Evolutionary conservation across 768 basidiomycete genomes (phyloP).

Genomic region (Russula abietina): DNA sequence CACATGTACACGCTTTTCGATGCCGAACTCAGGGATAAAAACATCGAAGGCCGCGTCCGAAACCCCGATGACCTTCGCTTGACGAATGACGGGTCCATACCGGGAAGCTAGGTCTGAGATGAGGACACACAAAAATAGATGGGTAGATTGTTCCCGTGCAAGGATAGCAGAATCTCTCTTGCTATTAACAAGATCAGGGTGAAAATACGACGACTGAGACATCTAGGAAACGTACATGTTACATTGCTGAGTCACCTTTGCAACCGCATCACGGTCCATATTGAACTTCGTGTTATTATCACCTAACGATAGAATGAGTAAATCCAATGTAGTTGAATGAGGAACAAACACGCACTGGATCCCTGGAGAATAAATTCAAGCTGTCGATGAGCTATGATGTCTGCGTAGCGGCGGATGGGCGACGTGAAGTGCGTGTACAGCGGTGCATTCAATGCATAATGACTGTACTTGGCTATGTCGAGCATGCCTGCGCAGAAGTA

Average conservation of each 20-base stretch:
- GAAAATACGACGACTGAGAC: not conserved
- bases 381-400: slow-evolving; percentile 93
- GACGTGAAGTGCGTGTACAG: slow-evolving; percentile 93
- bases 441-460: slow-evolving; percentile 85
- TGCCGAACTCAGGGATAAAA: slow-evolving; percentile 91
- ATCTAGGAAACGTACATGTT: slow-evolving; percentile 63
- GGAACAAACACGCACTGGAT: slow-evolving; percentile 43
- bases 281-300: slow-evolving; percentile 67
- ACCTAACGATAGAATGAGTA: slow-evolving; percentile 9
- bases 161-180: slow-evolving; percentile 88
- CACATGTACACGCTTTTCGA: slow-evolving; percentile 97
- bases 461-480: slow-evolving; percentile 95
- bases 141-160: slow-evolving; percentile 94
- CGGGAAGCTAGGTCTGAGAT: slow-evolving; percentile 91
- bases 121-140: slow-evolving; percentile 90
- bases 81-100: slow-evolving; percentile 92
- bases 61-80: slow-evolving; percentile 92
- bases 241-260: slow-evolving; percentile 96
- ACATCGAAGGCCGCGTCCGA: slow-evolving; percentile 99
- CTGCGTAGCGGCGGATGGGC: slow-evolving; percentile 90
- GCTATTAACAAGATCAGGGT: slow-evolving; percentile 35
- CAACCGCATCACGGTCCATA: slow-evolving; percentile 97
- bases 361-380: slow-evolving; percentile 81
- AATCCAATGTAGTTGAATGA: not conserved
- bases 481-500: slow-evolving; percentile 99